phyloP scores from a whole-genome alignment of 202 grass and related monocot species.

The Schoenoplectus triqueter region DNA sequence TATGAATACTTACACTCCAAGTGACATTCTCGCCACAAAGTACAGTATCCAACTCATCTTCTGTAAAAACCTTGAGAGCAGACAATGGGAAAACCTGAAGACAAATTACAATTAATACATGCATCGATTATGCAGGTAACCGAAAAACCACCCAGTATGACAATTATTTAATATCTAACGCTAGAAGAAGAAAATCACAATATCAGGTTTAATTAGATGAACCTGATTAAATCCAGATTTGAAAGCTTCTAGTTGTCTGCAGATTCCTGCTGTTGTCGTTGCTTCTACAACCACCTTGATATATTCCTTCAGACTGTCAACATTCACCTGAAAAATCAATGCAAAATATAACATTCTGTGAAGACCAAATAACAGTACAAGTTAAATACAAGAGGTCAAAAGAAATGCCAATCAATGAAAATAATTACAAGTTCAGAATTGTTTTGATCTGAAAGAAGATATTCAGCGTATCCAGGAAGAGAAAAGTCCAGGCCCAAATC shows the following conservation, averaged over 20 bases:
- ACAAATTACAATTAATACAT: constrained; percentile 36
- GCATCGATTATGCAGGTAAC: constrained; percentile 8
- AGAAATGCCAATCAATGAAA: constrained; percentile 16
- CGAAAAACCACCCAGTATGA: not conserved
- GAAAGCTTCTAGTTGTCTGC: constrained; percentile 78
- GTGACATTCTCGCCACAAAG: constrained; percentile 89
- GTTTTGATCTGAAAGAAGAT: constrained; percentile 46
- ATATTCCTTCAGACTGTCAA: constrained; percentile 82
- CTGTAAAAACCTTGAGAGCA: constrained; percentile 71
- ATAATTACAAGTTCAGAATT: constrained; percentile 24
- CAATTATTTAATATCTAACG: constrained; percentile 11
- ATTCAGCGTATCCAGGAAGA: constrained; percentile 82
- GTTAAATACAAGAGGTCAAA: constrained; percentile 9
- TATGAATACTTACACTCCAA: constrained; percentile 72
- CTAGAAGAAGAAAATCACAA: constrained; percentile 32
- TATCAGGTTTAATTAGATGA: constrained; percentile 29
- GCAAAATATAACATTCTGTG: constrained; percentile 31
- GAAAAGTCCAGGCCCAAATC: constrained; percentile 86
- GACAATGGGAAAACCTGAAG: constrained; percentile 81
- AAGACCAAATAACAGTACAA: constrained; percentile 26
- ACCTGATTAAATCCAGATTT: constrained; percentile 96
- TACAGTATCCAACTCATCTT: constrained; percentile 79
- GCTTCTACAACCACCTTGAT: constrained; percentile 70
- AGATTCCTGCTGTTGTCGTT: constrained; percentile 67
- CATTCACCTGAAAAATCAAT: constrained; percentile 59